These are phyloP conservation scores for Stagonosporopsis cucurbitacearum DNA, from an alignment of 2,329 filamentous ascomycete species.

Conservation along the genomic window DNA sequence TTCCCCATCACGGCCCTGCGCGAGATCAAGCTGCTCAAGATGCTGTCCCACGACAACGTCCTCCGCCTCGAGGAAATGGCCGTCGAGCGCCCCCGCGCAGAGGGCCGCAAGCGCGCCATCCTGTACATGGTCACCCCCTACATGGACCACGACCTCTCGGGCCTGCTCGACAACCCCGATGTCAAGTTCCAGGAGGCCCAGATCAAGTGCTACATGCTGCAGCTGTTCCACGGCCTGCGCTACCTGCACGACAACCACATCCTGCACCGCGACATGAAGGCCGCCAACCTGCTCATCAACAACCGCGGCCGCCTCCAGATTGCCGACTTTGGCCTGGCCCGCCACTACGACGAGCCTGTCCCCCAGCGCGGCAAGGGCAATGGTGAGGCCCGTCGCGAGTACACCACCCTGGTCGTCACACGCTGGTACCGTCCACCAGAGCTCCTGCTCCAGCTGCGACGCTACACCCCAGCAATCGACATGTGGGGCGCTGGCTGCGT, in stretches of 20 bases:
- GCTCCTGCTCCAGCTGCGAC: constrained; percentile 82
- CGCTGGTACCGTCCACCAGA: constrained; percentile 97
- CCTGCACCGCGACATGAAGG: constrained; percentile 97
- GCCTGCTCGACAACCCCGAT: constrained; percentile 90
- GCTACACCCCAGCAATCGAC: constrained; percentile 97
- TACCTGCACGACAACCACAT: constrained; percentile 89
- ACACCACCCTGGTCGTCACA: constrained; percentile 96
- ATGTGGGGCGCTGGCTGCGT: constrained; percentile 99
- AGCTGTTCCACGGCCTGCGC: constrained; percentile 84
- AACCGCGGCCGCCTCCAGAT: constrained; percentile 94
- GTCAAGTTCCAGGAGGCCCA: constrained; percentile 87
- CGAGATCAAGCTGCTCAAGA: constrained; percentile 96
- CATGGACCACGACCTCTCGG: constrained; percentile 99
- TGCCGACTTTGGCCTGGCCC: constrained; percentile 92
- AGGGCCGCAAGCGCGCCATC: constrained; percentile 70
- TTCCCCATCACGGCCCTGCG: constrained; percentile 98
- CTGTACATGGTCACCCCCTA: constrained; percentile 99
- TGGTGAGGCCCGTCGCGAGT: constrained; percentile 85
- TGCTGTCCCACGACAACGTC: constrained; percentile 90
- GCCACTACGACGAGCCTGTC: constrained; percentile 86
- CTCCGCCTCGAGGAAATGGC: constrained; percentile 93
- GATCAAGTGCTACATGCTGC: constrained; percentile 97
- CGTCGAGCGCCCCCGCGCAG: constrained; percentile 72
- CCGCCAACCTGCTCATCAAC: constrained; percentile 94
- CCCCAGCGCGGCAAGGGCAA: constrained; percentile 79